These are phyloP conservation scores for Spatholobus suberectus DNA, from an alignment of 306 rosid species.

Conservation along the genomic window DNA sequence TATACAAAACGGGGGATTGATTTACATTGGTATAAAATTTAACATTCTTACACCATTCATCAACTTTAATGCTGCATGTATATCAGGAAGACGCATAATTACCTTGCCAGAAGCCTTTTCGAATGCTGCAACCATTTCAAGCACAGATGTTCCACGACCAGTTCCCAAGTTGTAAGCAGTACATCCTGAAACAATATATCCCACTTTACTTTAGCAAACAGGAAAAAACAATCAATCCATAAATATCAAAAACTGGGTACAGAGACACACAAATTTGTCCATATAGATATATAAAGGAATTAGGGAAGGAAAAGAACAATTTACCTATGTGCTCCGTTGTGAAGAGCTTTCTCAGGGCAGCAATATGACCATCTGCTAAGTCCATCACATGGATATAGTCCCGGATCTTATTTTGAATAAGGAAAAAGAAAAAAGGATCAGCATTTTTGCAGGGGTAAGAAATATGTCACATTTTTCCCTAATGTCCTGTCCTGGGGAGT, in stretches of 20 bases:
- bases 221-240: neutral
- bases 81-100: neutral
- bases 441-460: neutral
- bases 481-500: neutral
- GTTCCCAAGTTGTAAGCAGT: constrained; percentile 91
- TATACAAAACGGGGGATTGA: neutral
- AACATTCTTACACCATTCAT: neutral
- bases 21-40: neutral
- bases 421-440: constrained; percentile 2
- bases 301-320: constrained; percentile 15
- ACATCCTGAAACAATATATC: constrained; percentile 67
- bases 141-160: constrained; percentile 88
- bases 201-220: constrained; percentile 31
- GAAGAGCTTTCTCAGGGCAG: constrained; percentile 88
- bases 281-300: neutral
- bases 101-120: constrained; percentile 94
- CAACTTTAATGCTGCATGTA: neutral
- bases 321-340: constrained; percentile 68
- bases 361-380: constrained; percentile 98
- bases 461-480: neutral
- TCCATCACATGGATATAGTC: constrained; percentile 99
- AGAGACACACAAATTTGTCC: neutral
- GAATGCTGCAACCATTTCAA: constrained; percentile 92
- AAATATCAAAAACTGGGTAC: neutral
- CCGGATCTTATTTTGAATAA: constrained; percentile 64